Evolutionary conservation across 495 filamentous ascomycete species (phyloP), one percentile per base, ranked within the genome.

Genomic region (Glonium stellatum): DNA sequence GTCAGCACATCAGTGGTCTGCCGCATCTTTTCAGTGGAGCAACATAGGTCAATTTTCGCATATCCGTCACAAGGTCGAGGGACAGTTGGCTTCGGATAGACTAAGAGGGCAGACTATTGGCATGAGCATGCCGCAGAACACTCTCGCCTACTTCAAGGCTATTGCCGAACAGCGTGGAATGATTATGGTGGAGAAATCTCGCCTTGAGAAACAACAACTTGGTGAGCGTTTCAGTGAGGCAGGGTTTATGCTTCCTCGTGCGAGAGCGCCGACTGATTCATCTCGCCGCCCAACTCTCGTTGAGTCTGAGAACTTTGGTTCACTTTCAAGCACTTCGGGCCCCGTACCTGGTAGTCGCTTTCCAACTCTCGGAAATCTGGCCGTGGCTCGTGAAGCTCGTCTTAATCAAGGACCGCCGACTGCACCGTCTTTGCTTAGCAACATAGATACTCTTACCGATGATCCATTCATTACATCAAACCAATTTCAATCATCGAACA

Each of bases 1-100:
- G 13, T 69, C 71, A 22, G 72, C 72, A 34, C 72, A 74, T 47
- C 72, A 74, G 55, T 74, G 72, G 72, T 70, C 71, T 12, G 25
- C 8, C 0, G 18, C 42, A 1, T 53, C 61, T 12, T 73, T 60
- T 44, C 60, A 67, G 34, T 74, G 72, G 72, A 60, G 63, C 22
- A 71, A 72, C 58, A 70, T 74, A 21, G 72, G 72, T 0, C 64
- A 67, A 13, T 74, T 51, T 54, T 74, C 71, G 39, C 65, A 70
- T 37, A 69, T 50, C 19, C 69, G 70, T 48, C 61, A 66, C 66
- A 71, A 64, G 55, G 63, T 73, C 19, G 71, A 74, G 57, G 72
- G 72, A 11, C 69, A 66, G 27, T 54, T 74, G 11, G 69, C 68
- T 13, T 53, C 64, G 1, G 72, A 74, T 49, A 63, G 66, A 5